Base-by-base conservation (phyloP, 257 asterid species). In the Parsonsia alboflavescens region DNA sequence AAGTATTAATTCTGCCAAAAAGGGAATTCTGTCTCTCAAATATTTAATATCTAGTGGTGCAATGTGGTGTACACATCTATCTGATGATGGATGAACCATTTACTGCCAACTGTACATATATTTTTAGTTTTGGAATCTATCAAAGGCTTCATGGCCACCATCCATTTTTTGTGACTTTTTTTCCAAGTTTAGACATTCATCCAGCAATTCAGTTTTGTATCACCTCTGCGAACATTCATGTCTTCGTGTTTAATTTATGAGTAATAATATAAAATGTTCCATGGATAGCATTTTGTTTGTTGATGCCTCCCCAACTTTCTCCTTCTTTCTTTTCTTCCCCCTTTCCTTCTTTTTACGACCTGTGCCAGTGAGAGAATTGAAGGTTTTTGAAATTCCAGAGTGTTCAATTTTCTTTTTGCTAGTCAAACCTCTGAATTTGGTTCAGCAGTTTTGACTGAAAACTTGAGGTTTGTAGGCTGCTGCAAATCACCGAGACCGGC, bases 401-500 rank as follows among this genome's bases (percentile, higher is more conserved):
- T 6, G 6, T 26, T 28, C 15, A 10, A 17, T 59, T 24, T 36
- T 19, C 2, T 39, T 44, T 44, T 2, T 39, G 28, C 2, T 8
- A 2, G 45, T 64, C 7, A 63, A 28, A 5, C n/a, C 22, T 39
- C 70, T 39, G 28, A 36, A 64, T 64, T 19, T 64, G 49, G 70
- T 64, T 64, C 48, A 64, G 50, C 15, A 65, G 7, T 15, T 77
- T 54, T 28, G 44, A 75, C 64, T 72, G 46, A 59, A 70, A 58
- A 83, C 6, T 62, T 72, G 26, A 62, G 71, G 36, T 83, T 77
- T 68, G 42, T 79, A 94, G 97, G 97, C 86, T 58, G 87, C 97
- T 69, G 84, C 89, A 59, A 88, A 92, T 88, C 96, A 89, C 75
- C 88, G 99, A 78, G 99, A 87, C 22, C 89, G 97, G 75, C 70